Evolutionary conservation across 176 grass and related monocot species (phyloP), one percentile per base, ranked within the genome.

Genomic region (Secale cereale): DNA sequence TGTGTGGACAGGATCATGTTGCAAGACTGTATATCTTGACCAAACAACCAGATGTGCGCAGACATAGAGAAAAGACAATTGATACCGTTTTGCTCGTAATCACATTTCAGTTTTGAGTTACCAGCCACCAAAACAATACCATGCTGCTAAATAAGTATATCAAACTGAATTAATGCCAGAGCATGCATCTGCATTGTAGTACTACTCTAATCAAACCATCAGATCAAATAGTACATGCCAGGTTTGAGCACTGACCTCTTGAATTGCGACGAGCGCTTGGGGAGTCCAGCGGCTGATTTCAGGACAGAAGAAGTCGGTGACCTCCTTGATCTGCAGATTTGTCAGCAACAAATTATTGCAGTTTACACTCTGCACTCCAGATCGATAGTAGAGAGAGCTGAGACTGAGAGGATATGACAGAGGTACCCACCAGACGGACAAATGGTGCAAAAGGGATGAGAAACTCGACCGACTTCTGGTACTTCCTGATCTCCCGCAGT

Each of bases 401-500:
- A n/a, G n/a, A n/a, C n/a, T n/a, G 50, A 28, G 61, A 46, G 39
- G 31, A 26, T n/a, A 63, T 65, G 35, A 11, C 4, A 78, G 67
- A 60, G 50, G 61, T 57, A 78, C 89, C 35, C 61, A 98, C 96
- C 78, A 94, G 60, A 61, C 96, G 90, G 1, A 73, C 65, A 29
- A 98, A 95, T 2, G 96, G 83, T 1, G 86, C 91, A 28, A 77
- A 82, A 0, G 93, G 89, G 82, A 95, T 87, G 8, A 94, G 82
- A n/a, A 81, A 59, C 5, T 86, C 59, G 16, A 63, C 73, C 22
- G 89, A 83, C 37, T 82, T 98, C 86, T 98, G 96, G 19, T 61
- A 86, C 48, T n/a, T 92, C 31, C 91, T 85, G 19, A 98, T 95
- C 85, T 98, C 87, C 20, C 86, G 77, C 39, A 98, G 85, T 0